phyloP scores from a whole-genome alignment of 306 rosid species.

The Aeschynomene evenia region DNA sequence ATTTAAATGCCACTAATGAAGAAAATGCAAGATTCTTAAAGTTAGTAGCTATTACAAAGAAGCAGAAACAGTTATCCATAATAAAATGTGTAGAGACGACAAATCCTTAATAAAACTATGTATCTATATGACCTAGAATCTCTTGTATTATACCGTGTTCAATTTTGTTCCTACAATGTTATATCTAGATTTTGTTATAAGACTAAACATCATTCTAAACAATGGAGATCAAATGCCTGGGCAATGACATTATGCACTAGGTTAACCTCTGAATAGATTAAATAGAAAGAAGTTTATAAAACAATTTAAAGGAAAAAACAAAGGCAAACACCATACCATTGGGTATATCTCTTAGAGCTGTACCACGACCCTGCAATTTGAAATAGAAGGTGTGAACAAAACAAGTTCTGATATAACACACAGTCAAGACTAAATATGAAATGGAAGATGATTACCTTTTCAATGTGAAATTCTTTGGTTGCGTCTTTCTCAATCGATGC shows the following conservation, averaged over 20 bases:
- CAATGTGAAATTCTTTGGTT: constrained; percentile 74
- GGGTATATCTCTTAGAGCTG: constrained; percentile 90
- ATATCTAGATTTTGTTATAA: no score
- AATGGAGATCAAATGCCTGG: background rate
- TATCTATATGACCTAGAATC: no score
- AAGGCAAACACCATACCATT: constrained; percentile 57
- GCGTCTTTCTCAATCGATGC: constrained; percentile 72
- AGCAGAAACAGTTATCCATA: constrained; percentile 7
- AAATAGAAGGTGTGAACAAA: constrained; percentile 29
- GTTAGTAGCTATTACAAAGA: constrained; percentile 21
- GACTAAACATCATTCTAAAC: no score
- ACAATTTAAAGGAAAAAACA: constrained; percentile 8
- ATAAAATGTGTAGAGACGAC: background rate
- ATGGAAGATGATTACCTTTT: constrained; percentile 57
- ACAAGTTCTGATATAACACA: constrained; percentile 19
- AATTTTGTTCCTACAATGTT: no score
- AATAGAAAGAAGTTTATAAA: background rate
- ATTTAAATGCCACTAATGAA: constrained; percentile 76
- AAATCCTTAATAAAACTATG: no score
- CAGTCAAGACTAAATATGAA: background rate
- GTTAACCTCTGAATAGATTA: background rate
- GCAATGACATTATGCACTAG: background rate
- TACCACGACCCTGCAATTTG: constrained; percentile 82
- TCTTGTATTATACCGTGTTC: no score
- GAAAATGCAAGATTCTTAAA: constrained; percentile 21